Evolutionary conservation across 1,284 basidiomycete species (phyloP), one percentile per base, ranked within the genome.

Genomic region (Uromyces viciae-fabae): DNA sequence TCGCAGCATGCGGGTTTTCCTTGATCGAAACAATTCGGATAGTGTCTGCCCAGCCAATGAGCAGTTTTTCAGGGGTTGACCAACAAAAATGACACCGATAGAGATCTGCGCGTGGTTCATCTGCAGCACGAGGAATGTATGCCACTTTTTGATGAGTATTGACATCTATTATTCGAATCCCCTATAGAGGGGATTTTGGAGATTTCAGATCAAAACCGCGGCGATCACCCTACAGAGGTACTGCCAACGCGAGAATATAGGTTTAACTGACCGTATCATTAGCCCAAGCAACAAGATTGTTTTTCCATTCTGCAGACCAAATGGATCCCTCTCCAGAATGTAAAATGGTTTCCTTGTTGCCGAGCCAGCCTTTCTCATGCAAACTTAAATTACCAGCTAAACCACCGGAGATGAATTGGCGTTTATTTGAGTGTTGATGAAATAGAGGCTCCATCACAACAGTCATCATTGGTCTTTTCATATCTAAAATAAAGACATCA

Each of bases 351-450:
- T 98, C 95, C 84, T 93, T 95, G 85, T 98, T 93, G 0, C 96
- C 95, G 2, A 98, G 88, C 95, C 96, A 98, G 11, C 95, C 93
- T 86, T 98, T 98, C 87, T 99, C 96, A 83, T 93, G 91, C 82
- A 96, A 85, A 17, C 94, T 88, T 36, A 99, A 88, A 52, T 90
- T 91, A 3, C 97, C 96, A 0, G 93, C 92, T 90, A 98, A 90
- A 4, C 97, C 97, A 58, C 96, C 97, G 81, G 93, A 95, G 3
- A 98, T 92, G 83, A 98, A 92, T 0, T 93, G 90, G n/a, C 94
- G 90, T 62, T 79, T 79, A 5, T 92, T 90, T 42, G 89, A 89
- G 73, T 90, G 91, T 86, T 92, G 92, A 1, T 92, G 91, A 83
- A 97, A 99, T 82, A 91, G 90, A 2, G 97, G 97, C 84, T 98